Conservation (phyloP, 305 asterid genomes). For the Fraxinus albicans region DNA sequence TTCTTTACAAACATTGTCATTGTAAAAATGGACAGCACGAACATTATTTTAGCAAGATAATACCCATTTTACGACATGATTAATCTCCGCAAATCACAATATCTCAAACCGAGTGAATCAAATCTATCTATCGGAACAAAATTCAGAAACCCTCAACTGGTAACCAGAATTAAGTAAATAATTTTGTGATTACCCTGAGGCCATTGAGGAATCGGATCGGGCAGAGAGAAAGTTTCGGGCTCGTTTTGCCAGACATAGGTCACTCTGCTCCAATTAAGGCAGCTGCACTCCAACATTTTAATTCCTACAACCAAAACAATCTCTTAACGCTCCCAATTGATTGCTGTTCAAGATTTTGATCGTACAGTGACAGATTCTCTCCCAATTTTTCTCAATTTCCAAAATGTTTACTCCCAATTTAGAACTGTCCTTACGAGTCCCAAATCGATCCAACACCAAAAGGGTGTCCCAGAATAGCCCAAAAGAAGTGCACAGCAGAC, state of each 20-base stretch:
- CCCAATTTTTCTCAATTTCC: neutral
- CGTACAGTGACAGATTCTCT: neutral
- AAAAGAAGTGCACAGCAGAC: neutral
- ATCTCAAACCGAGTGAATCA: neutral
- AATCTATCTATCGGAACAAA: neutral
- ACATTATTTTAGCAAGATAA: neutral
- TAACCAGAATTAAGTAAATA: neutral
- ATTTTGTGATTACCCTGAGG: constrained; percentile 48
- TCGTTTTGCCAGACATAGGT: constrained; percentile 39
- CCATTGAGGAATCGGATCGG: constrained; percentile 80
- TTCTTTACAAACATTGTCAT: neutral
- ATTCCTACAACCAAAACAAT: constrained; percentile 10
- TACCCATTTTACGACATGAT: neutral
- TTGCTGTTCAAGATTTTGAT: constrained; percentile 15
- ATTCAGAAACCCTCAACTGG: neutral
- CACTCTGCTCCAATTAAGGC: constrained; percentile 58
- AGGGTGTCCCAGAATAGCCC: neutral
- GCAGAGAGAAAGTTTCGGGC: constrained; percentile 52
- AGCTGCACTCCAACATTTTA: constrained; percentile 56
- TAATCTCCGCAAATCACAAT: neutral
- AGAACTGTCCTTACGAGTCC: neutral
- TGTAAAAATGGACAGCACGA: neutral
- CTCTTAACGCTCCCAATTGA: constrained; percentile 14
- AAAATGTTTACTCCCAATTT: neutral
- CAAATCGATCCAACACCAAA: neutral